A percentile compares a stretch with the other conserved stretches of the same genome.
Conservation (phyloP, 148 eudicot genomes). For the Rhododendron henanense region DNA sequence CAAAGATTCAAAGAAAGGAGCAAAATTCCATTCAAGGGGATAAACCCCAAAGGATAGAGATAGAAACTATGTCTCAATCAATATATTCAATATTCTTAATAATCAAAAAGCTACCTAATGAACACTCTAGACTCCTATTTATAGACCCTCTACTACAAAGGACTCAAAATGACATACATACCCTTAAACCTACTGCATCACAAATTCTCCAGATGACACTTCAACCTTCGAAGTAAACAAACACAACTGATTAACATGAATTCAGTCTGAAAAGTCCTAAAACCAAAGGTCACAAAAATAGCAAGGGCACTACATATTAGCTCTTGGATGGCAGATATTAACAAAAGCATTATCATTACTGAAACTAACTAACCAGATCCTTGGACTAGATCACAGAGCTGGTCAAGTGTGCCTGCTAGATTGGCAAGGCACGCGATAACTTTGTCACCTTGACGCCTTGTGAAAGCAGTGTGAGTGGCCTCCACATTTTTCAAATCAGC, state of each 20-base stretch:
- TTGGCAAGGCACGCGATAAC: conserved; percentile 52
- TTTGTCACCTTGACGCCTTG: conserved; percentile 55
- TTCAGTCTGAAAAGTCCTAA: neutral
- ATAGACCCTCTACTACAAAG: too few species aligned
- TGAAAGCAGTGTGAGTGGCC: conserved; percentile 25
- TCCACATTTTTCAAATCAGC: conserved; percentile 33
- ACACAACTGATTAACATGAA: neutral
- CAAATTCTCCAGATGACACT: neutral
- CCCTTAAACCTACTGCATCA: too few species aligned
- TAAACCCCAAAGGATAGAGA: too few species aligned
- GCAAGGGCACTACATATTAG: neutral
- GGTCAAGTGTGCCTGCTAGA: conserved; percentile 42
- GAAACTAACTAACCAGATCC: conserved; percentile 11
- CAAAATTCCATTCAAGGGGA: too few species aligned
- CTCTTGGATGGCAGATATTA: neutral
- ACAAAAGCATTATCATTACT: neutral
- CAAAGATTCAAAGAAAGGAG: too few species aligned
- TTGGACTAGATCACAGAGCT: conserved; percentile 44
- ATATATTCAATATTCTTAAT: too few species aligned
- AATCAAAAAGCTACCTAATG: too few species aligned
- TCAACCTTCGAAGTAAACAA: neutral
- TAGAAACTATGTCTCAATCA: too few species aligned
- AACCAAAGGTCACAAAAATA: neutral
- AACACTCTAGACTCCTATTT: too few species aligned
- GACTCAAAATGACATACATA: too few species aligned